Evolutionary conservation across 495 filamentous ascomycete species (phyloP).

Genomic region (Hypoxylon perforatum): DNA sequence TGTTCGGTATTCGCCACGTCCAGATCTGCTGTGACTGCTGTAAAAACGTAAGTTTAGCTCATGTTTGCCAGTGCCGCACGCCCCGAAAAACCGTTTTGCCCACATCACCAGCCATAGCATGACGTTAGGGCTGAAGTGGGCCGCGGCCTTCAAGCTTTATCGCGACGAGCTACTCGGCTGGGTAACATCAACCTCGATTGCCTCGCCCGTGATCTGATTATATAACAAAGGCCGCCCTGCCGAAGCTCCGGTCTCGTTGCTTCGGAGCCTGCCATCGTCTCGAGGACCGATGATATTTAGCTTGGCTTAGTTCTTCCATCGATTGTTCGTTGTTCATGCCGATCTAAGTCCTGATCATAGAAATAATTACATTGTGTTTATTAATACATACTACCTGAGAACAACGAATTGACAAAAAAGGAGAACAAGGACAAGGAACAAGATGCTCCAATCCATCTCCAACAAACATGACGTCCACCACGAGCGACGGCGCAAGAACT

Average conservation of each 20-base stretch:
- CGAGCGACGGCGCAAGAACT: slow-evolving; percentile 42
- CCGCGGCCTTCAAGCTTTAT: background rate
- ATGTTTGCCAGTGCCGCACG: slow-evolving; percentile 1
- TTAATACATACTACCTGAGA: too few relatives aligned
- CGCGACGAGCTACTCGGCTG: slow-evolving; percentile 29
- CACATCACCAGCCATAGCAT: slow-evolving; percentile 14
- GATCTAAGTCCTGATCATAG: too few relatives aligned
- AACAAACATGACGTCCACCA: slow-evolving; percentile 49
- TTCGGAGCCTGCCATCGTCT: slow-evolving; percentile 30
- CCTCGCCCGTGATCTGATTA: slow-evolving; percentile 36
- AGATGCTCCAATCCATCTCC: slow-evolving; percentile 50
- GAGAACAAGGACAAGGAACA: slow-evolving; percentile 5
- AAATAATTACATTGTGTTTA: too few relatives aligned
- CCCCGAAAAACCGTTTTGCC: slow-evolving; percentile 9
- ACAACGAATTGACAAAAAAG: background rate
- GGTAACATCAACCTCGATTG: slow-evolving; percentile 23
- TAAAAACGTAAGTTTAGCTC: slow-evolving; percentile 35
- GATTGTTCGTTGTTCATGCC: too few relatives aligned
- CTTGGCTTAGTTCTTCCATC: background rate
- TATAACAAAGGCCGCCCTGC: slow-evolving; percentile 23
- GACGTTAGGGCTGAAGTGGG: slow-evolving; percentile 22
- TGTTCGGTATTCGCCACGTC: background rate
- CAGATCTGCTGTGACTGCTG: too few relatives aligned
- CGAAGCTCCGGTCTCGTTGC: slow-evolving; percentile 34
- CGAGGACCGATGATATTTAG: slow-evolving; percentile 16